Conservation (phyloP, 805 yeast species). For the Allodekkera sacchari region DNA sequence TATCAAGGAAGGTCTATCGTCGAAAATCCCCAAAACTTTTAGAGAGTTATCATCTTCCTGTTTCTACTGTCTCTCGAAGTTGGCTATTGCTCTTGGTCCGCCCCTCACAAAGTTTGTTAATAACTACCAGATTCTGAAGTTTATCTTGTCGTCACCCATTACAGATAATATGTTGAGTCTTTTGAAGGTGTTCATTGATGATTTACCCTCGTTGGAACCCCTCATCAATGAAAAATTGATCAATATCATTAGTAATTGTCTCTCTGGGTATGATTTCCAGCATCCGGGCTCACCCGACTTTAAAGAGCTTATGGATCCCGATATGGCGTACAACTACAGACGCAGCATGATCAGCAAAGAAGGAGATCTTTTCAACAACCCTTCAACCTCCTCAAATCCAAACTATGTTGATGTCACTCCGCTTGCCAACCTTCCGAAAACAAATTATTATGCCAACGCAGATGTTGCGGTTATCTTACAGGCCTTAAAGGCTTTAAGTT, state of each 20-base stretch:
- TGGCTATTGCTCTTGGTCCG: constrained; percentile 87
- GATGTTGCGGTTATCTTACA: constrained; percentile 50
- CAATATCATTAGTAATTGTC: constrained; percentile 60
- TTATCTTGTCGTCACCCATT: constrained; percentile 74
- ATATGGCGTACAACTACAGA: constrained; percentile 71
- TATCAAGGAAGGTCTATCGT: constrained; percentile 67
- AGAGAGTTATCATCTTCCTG: constrained; percentile 78
- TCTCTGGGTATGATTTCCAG: constrained; percentile 73
- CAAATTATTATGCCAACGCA: constrained; percentile 19
- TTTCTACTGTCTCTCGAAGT: constrained; percentile 79
- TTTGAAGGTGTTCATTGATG: constrained; percentile 52
- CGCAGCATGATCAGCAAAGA: constrained; percentile 65
- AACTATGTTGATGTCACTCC: constrained; percentile 12
- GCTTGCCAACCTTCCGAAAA: constrained; percentile 14
- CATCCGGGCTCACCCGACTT: constrained; percentile 84
- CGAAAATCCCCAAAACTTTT: constrained; percentile 50
- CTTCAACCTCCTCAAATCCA: constrained; percentile 2
- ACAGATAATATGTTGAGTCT: constrained; percentile 79
- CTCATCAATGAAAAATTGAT: constrained; percentile 65
- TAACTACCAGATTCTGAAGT: constrained; percentile 62
- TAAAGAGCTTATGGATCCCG: constrained; percentile 46
- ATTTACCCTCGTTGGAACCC: constrained; percentile 74
- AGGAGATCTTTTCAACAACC: constrained; percentile 32
- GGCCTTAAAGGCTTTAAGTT: constrained; percentile 68
- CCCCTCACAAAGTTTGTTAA: constrained; percentile 85